phyloP scores from a whole-genome alignment of 768 basidiomycete genomes.

The Naganishia friedmannii region DNA sequence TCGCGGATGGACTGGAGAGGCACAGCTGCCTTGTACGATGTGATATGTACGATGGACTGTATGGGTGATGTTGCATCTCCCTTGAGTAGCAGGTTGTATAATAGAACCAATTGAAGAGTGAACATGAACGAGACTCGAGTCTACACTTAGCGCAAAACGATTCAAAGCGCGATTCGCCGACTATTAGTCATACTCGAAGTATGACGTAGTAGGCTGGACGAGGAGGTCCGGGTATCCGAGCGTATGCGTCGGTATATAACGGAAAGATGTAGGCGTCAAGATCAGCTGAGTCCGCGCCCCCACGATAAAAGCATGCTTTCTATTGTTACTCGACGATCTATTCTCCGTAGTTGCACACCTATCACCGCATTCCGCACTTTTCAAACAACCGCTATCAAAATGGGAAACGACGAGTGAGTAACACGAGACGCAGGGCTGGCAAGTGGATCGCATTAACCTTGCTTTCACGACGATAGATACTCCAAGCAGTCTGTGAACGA shows the following conservation, averaged over 20 bases:
- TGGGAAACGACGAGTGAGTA: conserved; percentile 65
- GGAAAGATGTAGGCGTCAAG: background rate
- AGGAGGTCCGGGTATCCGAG: background rate
- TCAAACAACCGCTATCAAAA: conserved; percentile 36
- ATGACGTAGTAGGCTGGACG: background rate
- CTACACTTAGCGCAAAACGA: background rate
- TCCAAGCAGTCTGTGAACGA: conserved; percentile 28
- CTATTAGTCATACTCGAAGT: background rate
- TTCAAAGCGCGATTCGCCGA: background rate
- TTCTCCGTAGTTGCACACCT: conserved; percentile 13
- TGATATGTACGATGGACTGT: background rate
- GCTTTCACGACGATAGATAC: conserved; percentile 10
- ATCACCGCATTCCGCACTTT: conserved; percentile 26
- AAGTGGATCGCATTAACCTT: background rate
- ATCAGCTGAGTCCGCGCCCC: background rate
- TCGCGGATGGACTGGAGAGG: conserved; percentile 17
- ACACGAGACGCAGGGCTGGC: conserved; percentile 45
- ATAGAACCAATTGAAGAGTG: too few relatives aligned
- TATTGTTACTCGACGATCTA: conserved; percentile 7
- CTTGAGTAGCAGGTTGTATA: background rate
- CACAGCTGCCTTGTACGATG: conserved; percentile 1
- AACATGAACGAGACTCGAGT: too few relatives aligned
- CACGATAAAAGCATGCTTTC: background rate
- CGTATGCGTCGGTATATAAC: background rate
- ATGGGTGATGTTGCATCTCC: background rate